A percentile compares a stretch with the other conserved stretches of the same genome.
These are phyloP conservation scores for Oryza brachyantha DNA, from an alignment of 176 grass and related monocot species.

Conservation along the genomic window DNA sequence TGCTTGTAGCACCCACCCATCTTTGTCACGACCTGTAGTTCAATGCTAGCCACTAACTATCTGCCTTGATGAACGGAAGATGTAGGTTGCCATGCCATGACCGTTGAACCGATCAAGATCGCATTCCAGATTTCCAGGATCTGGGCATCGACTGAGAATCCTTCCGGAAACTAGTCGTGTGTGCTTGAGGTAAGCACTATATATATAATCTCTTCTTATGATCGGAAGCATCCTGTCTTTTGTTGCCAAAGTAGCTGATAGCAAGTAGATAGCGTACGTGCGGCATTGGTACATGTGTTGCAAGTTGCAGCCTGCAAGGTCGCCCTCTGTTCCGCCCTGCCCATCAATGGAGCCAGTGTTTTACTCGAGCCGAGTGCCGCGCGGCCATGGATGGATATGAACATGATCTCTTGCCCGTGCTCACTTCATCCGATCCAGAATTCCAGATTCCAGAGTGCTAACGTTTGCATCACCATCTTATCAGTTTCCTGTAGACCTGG, in stretches of 20 bases:
- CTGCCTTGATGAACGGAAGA: background rate
- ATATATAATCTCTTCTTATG: background rate
- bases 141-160: slow-evolving; percentile 6
- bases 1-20: background rate
- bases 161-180: slow-evolving; percentile 17
- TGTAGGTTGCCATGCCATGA: background rate
- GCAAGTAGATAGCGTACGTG: slow-evolving; percentile 11
- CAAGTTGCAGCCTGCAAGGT: slow-evolving; percentile 28
- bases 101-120: slow-evolving; percentile 22
- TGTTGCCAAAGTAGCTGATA: background rate
- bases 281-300: slow-evolving; percentile 18
- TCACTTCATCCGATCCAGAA: background rate
- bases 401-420: background rate
- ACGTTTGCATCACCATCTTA: slow-evolving; percentile 14
- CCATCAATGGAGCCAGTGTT: slow-evolving; percentile 33
- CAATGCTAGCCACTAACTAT: background rate
- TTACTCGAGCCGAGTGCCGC: slow-evolving; percentile 43
- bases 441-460: background rate
- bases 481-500: slow-evolving; percentile 18
- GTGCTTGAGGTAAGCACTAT: background rate
- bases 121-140: background rate
- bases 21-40: slow-evolving; percentile 11
- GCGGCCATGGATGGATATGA: slow-evolving; percentile 10
- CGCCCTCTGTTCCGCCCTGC: slow-evolving; percentile 1
- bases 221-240: background rate